These are phyloP conservation scores for Xylaria sp. DNA, from an alignment of 2,329 filamentous ascomycete species.

Conservation along the genomic window DNA sequence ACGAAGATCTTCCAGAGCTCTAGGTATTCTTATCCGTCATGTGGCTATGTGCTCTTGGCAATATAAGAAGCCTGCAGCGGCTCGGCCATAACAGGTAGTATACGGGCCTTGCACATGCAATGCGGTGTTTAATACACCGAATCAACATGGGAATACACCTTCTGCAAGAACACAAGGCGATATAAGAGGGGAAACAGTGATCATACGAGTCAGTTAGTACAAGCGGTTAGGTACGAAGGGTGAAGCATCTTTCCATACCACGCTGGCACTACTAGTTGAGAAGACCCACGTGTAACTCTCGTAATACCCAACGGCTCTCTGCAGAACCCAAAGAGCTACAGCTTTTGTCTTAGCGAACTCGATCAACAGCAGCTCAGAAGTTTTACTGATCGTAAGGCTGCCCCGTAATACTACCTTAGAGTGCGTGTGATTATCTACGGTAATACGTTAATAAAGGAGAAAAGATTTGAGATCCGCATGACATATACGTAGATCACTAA, in stretches of 20 bases:
- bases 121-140: neutral
- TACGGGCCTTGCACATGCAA: neutral
- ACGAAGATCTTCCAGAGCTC: neutral
- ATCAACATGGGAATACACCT: neutral
- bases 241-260: neutral
- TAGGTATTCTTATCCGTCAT: neutral
- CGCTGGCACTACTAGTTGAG: neutral
- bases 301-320: too few relatives aligned
- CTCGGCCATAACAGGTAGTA: neutral
- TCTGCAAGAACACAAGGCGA: neutral
- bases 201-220: neutral
- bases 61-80: neutral
- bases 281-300: neutral
- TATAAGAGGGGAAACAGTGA: neutral
- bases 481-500: too few relatives aligned
- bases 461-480: too few relatives aligned
- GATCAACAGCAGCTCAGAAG: too few relatives aligned
- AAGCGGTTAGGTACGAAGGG: neutral
- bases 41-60: neutral
- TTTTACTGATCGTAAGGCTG: too few relatives aligned
- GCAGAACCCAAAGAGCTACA: too few relatives aligned
- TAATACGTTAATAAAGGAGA: too few relatives aligned
- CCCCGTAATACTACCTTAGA: too few relatives aligned
- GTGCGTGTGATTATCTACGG: too few relatives aligned
- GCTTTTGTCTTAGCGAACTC: too few relatives aligned